These are phyloP conservation scores for Penicillium atrosanguineum DNA, from an alignment of 495 filamentous ascomycete species.

Conservation along the genomic window DNA sequence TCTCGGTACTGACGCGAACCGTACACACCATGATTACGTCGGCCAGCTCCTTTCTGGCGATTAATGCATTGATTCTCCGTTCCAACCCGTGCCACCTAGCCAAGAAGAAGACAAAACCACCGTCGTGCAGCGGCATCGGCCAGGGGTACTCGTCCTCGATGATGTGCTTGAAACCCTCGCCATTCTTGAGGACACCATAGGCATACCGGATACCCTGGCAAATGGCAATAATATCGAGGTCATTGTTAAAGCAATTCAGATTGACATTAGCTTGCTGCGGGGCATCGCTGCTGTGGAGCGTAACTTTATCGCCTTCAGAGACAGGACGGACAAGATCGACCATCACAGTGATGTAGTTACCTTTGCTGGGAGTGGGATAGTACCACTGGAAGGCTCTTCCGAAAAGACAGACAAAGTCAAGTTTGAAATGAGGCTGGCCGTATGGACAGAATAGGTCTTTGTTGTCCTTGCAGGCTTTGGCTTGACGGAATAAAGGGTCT, in stretches of 20 bases:
- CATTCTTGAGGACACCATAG: constrained; percentile 52
- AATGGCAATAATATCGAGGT: constrained; percentile 53
- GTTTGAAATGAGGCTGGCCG: constrained; percentile 61
- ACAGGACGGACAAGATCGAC: constrained; percentile 56
- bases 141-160: constrained; percentile 54
- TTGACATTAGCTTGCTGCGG: constrained; percentile 54
- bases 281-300: constrained; percentile 49
- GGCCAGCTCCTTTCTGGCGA: no score
- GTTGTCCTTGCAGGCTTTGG: constrained; percentile 43
- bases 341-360: constrained; percentile 53
- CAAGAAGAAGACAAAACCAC: no score
- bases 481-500: constrained; percentile 38
- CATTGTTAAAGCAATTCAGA: constrained; percentile 55
- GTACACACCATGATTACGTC: no score
- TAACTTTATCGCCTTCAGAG: constrained; percentile 44
- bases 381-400: constrained; percentile 61
- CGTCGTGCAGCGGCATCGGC: constrained; percentile 51
- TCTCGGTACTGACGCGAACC: no score
- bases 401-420: constrained; percentile 61
- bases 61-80: no score
- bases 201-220: constrained; percentile 53
- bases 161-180: constrained; percentile 55
- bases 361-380: constrained; percentile 44
- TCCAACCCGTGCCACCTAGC: no score
- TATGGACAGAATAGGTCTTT: constrained; percentile 55